Percentiles rank a stretch among this genome's conserved stretches.
Evolutionary conservation across 2,329 filamentous ascomycete species (phyloP).

Genomic region (Fusarium redolens): DNA sequence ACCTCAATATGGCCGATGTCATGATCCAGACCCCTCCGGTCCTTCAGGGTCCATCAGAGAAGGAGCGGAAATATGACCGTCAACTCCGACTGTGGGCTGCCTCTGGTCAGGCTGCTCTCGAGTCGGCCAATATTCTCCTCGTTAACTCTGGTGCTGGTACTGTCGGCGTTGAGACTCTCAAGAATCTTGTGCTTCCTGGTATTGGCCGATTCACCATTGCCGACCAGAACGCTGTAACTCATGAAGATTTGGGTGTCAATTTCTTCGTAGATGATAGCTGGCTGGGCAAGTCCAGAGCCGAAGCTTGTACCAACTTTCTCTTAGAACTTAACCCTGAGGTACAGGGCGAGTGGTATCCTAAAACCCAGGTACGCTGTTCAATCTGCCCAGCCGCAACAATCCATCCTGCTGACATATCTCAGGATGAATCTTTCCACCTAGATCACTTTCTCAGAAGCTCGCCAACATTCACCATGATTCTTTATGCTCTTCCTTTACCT

Average conservation of each 20-base stretch:
- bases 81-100: constrained; percentile 97
- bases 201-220: constrained; percentile 93
- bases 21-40: constrained; percentile 47
- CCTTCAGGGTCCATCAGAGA: constrained; percentile 66
- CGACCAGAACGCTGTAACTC: constrained; percentile 80
- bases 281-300: constrained; percentile 80
- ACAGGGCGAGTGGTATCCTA: constrained; percentile 75
- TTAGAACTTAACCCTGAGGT: constrained; percentile 95
- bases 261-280: constrained; percentile 91
- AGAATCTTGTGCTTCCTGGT: constrained; percentile 96
- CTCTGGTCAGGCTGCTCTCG: constrained; percentile 87
- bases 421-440: constrained; percentile 52
- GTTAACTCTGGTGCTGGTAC: constrained; percentile 89
- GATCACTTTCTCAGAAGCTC: constrained; percentile 55
- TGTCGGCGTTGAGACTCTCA: constrained; percentile 89
- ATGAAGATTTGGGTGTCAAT: constrained; percentile 91
- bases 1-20: constrained; percentile 45
- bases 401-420: constrained; percentile 7
- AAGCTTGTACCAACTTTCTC: constrained; percentile 80
- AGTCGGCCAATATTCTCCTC: constrained; percentile 90
- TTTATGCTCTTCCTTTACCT: constrained; percentile 64
- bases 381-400: background rate
- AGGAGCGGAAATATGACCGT: constrained; percentile 87
- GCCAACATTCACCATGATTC: constrained; percentile 62
- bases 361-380: constrained; percentile 48